Conservation (phyloP, 2,329 filamentous ascomycete species). For the Tolypocladium tropicale region DNA sequence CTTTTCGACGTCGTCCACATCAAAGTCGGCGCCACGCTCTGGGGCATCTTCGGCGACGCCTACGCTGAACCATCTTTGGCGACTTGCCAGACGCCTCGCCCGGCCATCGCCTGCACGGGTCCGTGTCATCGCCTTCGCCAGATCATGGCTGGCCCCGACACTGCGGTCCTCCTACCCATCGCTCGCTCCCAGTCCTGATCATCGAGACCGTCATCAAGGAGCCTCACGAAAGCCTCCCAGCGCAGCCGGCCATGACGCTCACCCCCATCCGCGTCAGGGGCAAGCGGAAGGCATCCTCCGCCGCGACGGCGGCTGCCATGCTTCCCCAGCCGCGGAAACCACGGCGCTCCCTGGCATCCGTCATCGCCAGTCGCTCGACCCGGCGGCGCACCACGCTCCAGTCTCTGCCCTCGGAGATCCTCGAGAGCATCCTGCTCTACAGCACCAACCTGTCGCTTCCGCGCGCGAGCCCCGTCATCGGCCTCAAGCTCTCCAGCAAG, state of each 20-base stretch:
- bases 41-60: neutral
- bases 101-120: neutral
- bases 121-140: neutral
- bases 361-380: slow-evolving; percentile 15
- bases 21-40: too few relatives aligned
- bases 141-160: neutral
- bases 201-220: neutral
- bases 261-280: slow-evolving; percentile 39
- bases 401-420: slow-evolving; percentile 39
- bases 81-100: neutral
- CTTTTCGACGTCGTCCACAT: too few relatives aligned
- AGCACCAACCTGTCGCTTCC: slow-evolving; percentile 39
- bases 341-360: slow-evolving; percentile 17
- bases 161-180: neutral
- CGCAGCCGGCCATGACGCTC: slow-evolving; percentile 26
- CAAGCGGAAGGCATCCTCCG: slow-evolving; percentile 25
- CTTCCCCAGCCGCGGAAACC: slow-evolving; percentile 11
- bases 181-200: neutral
- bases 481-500: slow-evolving; percentile 32
- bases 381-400: slow-evolving; percentile 17
- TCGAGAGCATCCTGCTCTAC: slow-evolving; percentile 41
- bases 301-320: slow-evolving; percentile 5
- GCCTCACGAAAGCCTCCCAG: neutral
- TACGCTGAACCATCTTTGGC: neutral
- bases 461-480: slow-evolving; percentile 31